These are phyloP conservation scores for Xylogone sp. DNA, from an alignment of 2,329 filamentous ascomycete species.

Conservation along the genomic window DNA sequence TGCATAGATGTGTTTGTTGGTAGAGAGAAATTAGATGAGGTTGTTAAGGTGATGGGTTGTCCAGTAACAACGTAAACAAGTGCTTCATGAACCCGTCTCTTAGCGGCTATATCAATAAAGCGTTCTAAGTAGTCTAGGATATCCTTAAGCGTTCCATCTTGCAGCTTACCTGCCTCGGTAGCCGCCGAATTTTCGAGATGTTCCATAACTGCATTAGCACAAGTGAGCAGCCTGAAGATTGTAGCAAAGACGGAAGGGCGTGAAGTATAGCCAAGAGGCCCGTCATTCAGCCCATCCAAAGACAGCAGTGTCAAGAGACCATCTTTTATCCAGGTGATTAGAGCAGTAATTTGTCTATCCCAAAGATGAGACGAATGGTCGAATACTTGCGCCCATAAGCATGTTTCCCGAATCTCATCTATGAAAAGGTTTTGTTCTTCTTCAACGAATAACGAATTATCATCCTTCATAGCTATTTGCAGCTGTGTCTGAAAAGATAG, in stretches of 20 bases:
- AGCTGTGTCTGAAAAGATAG: conserved; percentile 37
- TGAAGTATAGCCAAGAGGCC: conserved; percentile 69
- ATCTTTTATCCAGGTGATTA: conserved; percentile 42
- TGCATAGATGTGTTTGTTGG: not conserved
- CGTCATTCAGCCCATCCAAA: conserved; percentile 45
- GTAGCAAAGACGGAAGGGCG: conserved; percentile 64
- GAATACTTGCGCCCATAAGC: conserved; percentile 56
- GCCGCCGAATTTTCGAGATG: not conserved
- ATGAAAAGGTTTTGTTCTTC: conserved; percentile 96
- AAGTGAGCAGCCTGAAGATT: conserved; percentile 41
- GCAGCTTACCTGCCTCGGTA: not conserved
- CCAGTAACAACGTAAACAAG: conserved; percentile 3
- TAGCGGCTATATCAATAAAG: not conserved
- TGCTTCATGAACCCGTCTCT: conserved; percentile 4
- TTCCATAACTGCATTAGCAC: conserved; percentile 11
- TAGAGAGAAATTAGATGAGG: not conserved
- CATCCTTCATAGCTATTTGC: conserved; percentile 42
- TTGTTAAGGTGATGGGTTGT: not conserved
- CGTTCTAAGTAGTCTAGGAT: not conserved
- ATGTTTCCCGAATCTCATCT: conserved; percentile 72
- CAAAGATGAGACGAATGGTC: not conserved
- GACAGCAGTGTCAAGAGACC: conserved; percentile 8
- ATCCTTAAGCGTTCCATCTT: not conserved
- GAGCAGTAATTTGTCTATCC: conserved; percentile 10
- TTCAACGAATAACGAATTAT: conserved; percentile 73